These are phyloP conservation scores for Eimeria maxima DNA, from an alignment of 169 alveolate species.

Conservation along the genomic window DNA sequence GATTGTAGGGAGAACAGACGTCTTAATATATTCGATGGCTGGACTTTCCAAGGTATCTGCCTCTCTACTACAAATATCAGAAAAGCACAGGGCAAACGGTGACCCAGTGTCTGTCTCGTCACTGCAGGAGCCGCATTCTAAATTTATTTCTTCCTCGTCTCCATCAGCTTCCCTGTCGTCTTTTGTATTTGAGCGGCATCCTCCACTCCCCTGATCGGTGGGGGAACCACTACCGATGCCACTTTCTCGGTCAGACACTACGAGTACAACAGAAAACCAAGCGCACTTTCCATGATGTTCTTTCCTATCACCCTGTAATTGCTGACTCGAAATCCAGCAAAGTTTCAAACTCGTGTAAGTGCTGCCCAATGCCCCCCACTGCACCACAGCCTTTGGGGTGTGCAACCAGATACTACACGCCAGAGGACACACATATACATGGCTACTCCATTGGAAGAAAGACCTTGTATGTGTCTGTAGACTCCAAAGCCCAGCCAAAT, in stretches of 20 bases:
- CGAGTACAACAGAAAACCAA: not conserved
- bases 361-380: not conserved
- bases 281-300: not conserved
- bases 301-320: not conserved
- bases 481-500: not conserved
- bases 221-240: not conserved
- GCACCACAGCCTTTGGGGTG: not conserved
- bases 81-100: not conserved
- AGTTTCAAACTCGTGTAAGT: not conserved
- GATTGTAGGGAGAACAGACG: constrained; percentile 22
- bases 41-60: not conserved
- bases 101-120: not conserved
- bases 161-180: not conserved
- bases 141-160: not conserved
- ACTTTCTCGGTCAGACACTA: constrained; percentile 37
- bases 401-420: not conserved
- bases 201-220: not conserved
- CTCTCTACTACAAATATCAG: constrained; percentile 17
- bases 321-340: not conserved
- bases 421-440: not conserved
- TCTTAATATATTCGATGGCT: not conserved
- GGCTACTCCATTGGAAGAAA: not conserved
- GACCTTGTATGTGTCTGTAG: not conserved
- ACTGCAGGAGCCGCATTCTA: not conserved
- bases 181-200: not conserved